Percentiles rank a stretch among this genome's conserved stretches.
These are phyloP conservation scores for Pyricularia grisea DNA, from an alignment of 2,329 filamentous ascomycete species.

Conservation along the genomic window DNA sequence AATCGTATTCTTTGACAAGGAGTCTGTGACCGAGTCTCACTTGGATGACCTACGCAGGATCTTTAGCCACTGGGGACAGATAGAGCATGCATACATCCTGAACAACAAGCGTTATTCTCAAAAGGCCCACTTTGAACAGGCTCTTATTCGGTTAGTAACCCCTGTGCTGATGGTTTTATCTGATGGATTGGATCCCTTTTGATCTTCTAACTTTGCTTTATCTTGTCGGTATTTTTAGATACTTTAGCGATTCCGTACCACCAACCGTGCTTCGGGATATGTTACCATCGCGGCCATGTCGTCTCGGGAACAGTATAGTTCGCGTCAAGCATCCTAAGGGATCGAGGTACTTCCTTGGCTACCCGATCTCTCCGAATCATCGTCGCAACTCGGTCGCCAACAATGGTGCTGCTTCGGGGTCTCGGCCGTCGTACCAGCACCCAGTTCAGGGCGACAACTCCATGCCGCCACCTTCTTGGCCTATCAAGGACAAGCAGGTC, in stretches of 20 bases:
- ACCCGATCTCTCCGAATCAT: not conserved
- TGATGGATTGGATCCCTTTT: not conserved
- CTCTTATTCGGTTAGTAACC: not conserved
- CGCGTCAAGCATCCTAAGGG: not conserved
- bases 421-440: not conserved
- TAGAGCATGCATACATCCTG: not conserved
- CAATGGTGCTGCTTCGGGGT: not conserved
- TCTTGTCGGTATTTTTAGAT: not conserved
- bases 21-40: not conserved
- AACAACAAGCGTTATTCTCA: not conserved
- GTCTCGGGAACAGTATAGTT: not conserved
- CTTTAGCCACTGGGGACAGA: not conserved
- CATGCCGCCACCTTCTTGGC: not conserved
- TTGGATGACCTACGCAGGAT: not conserved
- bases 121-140: not conserved
- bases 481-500: not conserved
- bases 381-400: not conserved
- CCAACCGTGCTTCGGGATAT: not conserved
- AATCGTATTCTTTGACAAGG: not conserved
- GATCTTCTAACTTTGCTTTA: too few relatives aligned
- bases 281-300: not conserved
- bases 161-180: not conserved
- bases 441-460: not conserved
- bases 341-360: not conserved
- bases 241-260: not conserved